Conservation (phyloP, 441 rosid genomes). For the Populus hybrid region DNA sequence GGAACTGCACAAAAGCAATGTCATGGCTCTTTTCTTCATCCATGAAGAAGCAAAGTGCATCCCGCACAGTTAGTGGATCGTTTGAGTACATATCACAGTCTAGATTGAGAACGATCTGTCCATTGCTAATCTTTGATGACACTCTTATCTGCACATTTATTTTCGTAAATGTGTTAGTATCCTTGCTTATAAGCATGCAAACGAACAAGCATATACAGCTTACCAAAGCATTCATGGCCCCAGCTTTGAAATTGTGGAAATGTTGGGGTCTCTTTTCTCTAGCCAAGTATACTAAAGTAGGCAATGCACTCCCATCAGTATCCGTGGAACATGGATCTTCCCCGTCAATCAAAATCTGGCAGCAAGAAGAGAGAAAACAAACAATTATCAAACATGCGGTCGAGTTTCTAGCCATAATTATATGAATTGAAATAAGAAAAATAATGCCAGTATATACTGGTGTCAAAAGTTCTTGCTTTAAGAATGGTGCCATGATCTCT, state of each 20-base stretch:
- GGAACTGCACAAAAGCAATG: conserved; percentile 66
- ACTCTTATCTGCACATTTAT: conserved; percentile 50
- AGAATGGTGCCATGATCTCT: conserved; percentile 62
- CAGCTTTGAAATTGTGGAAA: conserved; percentile 77
- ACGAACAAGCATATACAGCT: background rate
- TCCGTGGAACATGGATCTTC: conserved; percentile 27
- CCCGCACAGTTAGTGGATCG: conserved; percentile 42
- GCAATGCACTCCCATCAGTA: conserved; percentile 34
- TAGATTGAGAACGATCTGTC: conserved; percentile 48
- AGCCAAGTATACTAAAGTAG: conserved; percentile 66
- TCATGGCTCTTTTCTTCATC: conserved; percentile 59
- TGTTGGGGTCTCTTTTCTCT: conserved; percentile 66
- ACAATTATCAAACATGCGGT: background rate
- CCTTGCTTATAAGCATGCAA: background rate
- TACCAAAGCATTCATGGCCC: conserved; percentile 82
- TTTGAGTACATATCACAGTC: conserved; percentile 93
- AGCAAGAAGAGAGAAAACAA: background rate
- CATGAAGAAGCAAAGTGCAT: conserved; percentile 76
- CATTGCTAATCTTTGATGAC: conserved; percentile 60
- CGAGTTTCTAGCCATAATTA: background rate
- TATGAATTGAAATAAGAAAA: background rate
- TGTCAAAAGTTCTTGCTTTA: conserved; percentile 32
- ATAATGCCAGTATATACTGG: too few relatives aligned
- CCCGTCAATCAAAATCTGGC: conserved; percentile 56
- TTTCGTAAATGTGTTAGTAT: background rate